Base-by-base conservation (phyloP, 352 stramenopile genomes). In the Globisporangium viniferum region DNA sequence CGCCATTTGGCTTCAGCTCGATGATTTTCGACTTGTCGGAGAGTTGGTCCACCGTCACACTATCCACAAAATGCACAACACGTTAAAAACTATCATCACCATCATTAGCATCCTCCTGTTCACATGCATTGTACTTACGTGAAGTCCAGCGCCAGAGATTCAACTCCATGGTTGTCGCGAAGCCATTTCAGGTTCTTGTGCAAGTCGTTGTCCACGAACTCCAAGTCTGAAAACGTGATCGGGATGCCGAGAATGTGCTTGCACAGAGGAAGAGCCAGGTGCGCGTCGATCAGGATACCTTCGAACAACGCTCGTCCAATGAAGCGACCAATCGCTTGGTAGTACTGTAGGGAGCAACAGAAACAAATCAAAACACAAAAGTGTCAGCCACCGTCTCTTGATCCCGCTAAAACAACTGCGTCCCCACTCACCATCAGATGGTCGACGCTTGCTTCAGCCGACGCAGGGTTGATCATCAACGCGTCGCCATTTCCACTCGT, bases 1-100 rank as follows among this genome's bases (percentile, higher is more conserved):
- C 82, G 22, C 97, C 97, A 67, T 98, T 93, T 24, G 95, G 93
- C 68, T 99, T 88, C 22, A 99, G 81, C 65, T 99, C 97, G 57
- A 99, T 91, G 5, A 95, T 87, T 72, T 94, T 91, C 62, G 79
- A 72, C 69, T 91, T 91, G 65, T 92, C 81, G 1, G 75, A 74
- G 65, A 84, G 80, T 61, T 95, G 84, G 22, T 92, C 86, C 10
- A 92, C 78, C 9, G 80, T 92, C 3, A 93, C 84, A 58, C 86
- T 94, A 39, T 46, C 14, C 33, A 69, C 29, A 73, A 33, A 49
- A 53, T 53, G 46, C 9, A 39, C 3, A 46, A 0, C 57, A 54
- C 54, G 18, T 56, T 33, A 65, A 9, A 22, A 10, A 61, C n/a
- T 22, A 64, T 51, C 10, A 54, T n/a, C 24, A 48, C n/a, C 18